Evolutionary conservation across 805 yeast species (phyloP).

Genomic region (Teunomyces cretensis): DNA sequence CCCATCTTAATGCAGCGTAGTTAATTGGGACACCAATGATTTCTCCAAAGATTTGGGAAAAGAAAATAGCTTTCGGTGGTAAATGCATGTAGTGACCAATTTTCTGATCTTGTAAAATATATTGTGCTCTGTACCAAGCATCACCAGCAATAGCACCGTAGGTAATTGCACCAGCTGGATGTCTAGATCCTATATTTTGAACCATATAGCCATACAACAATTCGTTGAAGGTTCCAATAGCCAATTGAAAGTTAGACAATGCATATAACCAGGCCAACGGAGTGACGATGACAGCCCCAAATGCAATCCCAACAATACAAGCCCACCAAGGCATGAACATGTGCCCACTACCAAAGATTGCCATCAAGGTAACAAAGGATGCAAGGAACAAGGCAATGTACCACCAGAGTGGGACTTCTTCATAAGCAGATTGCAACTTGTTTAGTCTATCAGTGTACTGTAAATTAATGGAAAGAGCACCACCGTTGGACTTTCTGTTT

Average conservation of each 20-base stretch:
- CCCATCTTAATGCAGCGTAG: constrained; percentile 50
- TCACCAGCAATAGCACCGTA: constrained; percentile 54
- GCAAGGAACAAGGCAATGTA: constrained; percentile 34
- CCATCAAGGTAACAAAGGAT: constrained; percentile 36
- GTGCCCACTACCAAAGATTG: constrained; percentile 31
- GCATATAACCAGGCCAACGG: constrained; percentile 54
- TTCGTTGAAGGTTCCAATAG: constrained; percentile 53
- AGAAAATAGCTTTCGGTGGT: constrained; percentile 51
- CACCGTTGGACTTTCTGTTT: constrained; percentile 1
- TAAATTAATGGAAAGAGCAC: constrained; percentile 11
- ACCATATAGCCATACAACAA: constrained; percentile 48
- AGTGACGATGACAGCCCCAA: constrained; percentile 47
- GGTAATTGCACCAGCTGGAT: constrained; percentile 50
- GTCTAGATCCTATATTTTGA: constrained; percentile 26
- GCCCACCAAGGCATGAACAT: constrained; percentile 46
- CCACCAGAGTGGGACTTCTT: constrained; percentile 46
- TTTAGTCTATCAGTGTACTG: constrained; percentile 45
- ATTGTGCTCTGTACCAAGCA: constrained; percentile 48
- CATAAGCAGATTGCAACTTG: constrained; percentile 37
- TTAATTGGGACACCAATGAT: constrained; percentile 52
- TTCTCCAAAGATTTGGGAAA: constrained; percentile 54
- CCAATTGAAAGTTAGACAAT: constrained; percentile 50
- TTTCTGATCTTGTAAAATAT: constrained; percentile 35
- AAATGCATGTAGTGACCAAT: constrained; percentile 54
- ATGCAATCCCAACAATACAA: constrained; percentile 40